Base-by-base conservation (phyloP, 768 basidiomycete genomes). In the Clitopilus hobsonii region DNA sequence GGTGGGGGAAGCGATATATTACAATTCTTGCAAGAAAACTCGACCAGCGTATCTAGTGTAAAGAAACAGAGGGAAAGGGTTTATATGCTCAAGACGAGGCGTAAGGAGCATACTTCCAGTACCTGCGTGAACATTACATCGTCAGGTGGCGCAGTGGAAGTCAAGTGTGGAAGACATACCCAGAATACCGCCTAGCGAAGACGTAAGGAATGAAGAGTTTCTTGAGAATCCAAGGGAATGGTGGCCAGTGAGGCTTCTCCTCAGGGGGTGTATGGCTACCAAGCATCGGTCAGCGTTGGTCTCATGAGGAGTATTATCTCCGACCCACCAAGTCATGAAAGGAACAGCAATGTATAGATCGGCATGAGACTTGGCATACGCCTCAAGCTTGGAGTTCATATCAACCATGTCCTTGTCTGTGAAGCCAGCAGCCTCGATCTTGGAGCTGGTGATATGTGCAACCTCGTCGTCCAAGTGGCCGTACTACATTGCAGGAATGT, bases 381-480 rank as follows among this genome's bases (percentile, higher is more conserved):
- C 61, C 13, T 65, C 67, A 18, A 74, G 53, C 10, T 60, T 60
- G 0, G 53, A 64, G 16, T 67, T 58, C 54, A 74, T 62, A 5
- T 58, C 60, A 23, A 59, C 41, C 23, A 74, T 36, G 29, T 73
- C 71, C 18, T 54, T 54, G 22, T 61, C 61, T 0, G 64, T 58
- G 55, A 72, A 71, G 0, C 63, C 67, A 3, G 61, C 61, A 13
- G 51, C 55, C 54, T 63, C 66, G 51, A 77, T 28, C 18, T 70
- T 71, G 24, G 63, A 56, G 1, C 68, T 62, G 1, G 63, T 58
- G 27, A 77, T 56, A 51, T 74, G 71, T 36, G 57, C 62, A 6
- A 75, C 62, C 51, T 75, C 74, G 22, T 74, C 69, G 56, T 71
- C 69, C 10, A 77, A 54, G 56, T 75, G 73, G 6, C 58, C 51